phyloP scores from a whole-genome alignment of 108 stramenopile genomes.

The Conticribra weissflogii region DNA sequence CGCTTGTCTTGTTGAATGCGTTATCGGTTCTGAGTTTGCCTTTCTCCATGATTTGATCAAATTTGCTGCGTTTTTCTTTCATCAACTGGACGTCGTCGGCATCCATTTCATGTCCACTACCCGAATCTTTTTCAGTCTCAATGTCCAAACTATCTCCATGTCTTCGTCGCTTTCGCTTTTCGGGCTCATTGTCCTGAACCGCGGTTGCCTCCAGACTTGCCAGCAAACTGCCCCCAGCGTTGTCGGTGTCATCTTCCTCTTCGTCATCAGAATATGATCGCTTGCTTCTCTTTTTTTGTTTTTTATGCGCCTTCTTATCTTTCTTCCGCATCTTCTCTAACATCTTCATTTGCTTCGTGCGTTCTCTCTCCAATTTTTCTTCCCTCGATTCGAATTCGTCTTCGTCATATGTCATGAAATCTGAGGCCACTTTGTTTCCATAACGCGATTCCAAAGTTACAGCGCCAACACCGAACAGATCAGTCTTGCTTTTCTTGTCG shows the following conservation, averaged over 20 bases:
- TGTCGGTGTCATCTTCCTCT: constrained; percentile 50
- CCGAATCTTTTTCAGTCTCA: background rate
- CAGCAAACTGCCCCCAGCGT: constrained; percentile 21
- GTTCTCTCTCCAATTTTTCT: constrained; percentile 49
- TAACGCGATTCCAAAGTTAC: constrained; percentile 67
- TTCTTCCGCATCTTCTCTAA: constrained; percentile 58
- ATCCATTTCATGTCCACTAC: constrained; percentile 25
- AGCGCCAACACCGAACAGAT: constrained; percentile 67
- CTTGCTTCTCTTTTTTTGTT: constrained; percentile 57
- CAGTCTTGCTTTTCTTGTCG: constrained; percentile 27
- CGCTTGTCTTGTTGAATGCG: constrained; percentile 53
- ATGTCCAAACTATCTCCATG: constrained; percentile 1
- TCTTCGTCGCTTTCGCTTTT: constrained; percentile 30
- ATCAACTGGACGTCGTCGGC: constrained; percentile 22
- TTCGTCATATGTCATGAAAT: constrained; percentile 86
- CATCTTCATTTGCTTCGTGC: constrained; percentile 40
- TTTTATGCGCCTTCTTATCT: constrained; percentile 66
- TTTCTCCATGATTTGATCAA: constrained; percentile 84
- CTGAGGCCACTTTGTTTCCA: constrained; percentile 63
- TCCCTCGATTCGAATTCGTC: constrained; percentile 45
- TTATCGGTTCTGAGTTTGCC: constrained; percentile 68
- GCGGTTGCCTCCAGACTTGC: constrained; percentile 51
- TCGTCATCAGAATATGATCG: constrained; percentile 34
- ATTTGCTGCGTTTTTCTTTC: constrained; percentile 53
- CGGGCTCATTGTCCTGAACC: constrained; percentile 8